Percentiles rank a stretch among this genome's conserved stretches.
Conservation (phyloP, 306 rosid genomes). For the Quercus robur region DNA sequence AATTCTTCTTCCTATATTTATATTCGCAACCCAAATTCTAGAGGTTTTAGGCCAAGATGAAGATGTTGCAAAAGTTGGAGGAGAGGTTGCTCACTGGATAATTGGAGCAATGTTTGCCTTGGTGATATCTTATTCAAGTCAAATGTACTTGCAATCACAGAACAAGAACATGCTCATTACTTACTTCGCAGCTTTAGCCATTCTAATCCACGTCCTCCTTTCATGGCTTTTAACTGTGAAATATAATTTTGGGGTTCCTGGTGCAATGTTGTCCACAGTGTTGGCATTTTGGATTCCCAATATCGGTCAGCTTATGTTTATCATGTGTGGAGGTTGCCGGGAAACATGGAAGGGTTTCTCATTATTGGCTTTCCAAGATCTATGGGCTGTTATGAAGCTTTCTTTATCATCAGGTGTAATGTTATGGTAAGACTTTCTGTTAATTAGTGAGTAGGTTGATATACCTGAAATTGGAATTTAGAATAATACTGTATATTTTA, state of each 20-base stretch:
- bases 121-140: slow-evolving; percentile 44
- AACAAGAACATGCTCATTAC: slow-evolving; percentile 55
- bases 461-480: too few relatives aligned
- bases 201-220: slow-evolving; percentile 30
- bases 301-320: slow-evolving; percentile 43
- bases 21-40: slow-evolving; percentile 47
- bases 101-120: slow-evolving; percentile 39
- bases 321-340: slow-evolving; percentile 44
- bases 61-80: slow-evolving; percentile 36
- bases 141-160: slow-evolving; percentile 61
- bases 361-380: slow-evolving; percentile 50
- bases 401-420: slow-evolving; percentile 60
- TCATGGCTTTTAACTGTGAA: slow-evolving; percentile 62
- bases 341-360: slow-evolving; percentile 66
- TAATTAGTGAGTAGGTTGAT: too few relatives aligned
- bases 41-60: slow-evolving; percentile 47
- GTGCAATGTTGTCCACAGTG: slow-evolving; percentile 48
- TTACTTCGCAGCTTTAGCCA: slow-evolving; percentile 46
- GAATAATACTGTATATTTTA: too few relatives aligned
- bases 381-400: slow-evolving; percentile 52
- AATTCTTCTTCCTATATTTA: slow-evolving; percentile 42
- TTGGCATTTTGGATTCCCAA: slow-evolving; percentile 57
- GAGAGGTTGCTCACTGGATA: slow-evolving; percentile 47
- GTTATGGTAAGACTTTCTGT: slow-evolving; percentile 44
- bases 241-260: slow-evolving; percentile 46